A percentile compares a stretch with the other conserved stretches of the same genome.
These are phyloP conservation scores for Penicillium goetzii DNA, from an alignment of 495 filamentous ascomycete genomes.

Conservation along the genomic window DNA sequence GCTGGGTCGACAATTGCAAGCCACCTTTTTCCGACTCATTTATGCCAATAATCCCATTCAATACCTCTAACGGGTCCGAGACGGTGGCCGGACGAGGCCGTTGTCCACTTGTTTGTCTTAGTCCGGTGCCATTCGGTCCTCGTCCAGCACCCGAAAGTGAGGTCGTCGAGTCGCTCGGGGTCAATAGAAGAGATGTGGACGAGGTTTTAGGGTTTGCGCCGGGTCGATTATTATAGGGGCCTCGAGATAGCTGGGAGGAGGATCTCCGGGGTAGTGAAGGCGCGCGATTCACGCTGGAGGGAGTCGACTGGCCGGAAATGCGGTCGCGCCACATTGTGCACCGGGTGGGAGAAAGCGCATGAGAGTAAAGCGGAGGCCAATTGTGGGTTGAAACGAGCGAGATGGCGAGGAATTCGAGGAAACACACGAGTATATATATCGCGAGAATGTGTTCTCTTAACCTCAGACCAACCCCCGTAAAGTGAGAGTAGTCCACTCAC, in stretches of 20 bases:
- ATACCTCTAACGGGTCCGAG: conserved; percentile 71
- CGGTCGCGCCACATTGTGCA: conserved; percentile 84
- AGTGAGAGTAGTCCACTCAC: neutral
- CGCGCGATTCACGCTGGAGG: conserved; percentile 67
- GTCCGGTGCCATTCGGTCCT: conserved; percentile 65
- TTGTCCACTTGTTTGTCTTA: conserved; percentile 59
- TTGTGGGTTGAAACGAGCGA: neutral
- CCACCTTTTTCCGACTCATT: conserved; percentile 26
- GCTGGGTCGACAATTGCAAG: conserved; percentile 15
- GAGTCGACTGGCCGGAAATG: conserved; percentile 71
- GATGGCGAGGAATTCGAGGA: neutral
- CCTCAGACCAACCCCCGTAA: neutral
- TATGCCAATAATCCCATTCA: conserved; percentile 71
- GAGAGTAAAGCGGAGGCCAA: neutral
- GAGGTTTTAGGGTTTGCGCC: conserved; percentile 64
- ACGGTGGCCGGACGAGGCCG: conserved; percentile 53
- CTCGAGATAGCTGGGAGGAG: conserved; percentile 46
- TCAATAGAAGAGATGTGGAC: conserved; percentile 67
- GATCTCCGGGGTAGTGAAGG: conserved; percentile 71
- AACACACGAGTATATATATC: neutral
- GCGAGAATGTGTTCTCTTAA: too few species aligned
- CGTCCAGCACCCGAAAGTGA: conserved; percentile 67
- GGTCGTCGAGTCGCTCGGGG: conserved; percentile 69
- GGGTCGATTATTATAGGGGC: conserved; percentile 56
- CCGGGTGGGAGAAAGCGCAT: conserved; percentile 13